Evolutionary conservation across 257 asterid genomes (phyloP), one percentile per base, ranked within the genome.

Genomic region (Solanum virginianum): DNA sequence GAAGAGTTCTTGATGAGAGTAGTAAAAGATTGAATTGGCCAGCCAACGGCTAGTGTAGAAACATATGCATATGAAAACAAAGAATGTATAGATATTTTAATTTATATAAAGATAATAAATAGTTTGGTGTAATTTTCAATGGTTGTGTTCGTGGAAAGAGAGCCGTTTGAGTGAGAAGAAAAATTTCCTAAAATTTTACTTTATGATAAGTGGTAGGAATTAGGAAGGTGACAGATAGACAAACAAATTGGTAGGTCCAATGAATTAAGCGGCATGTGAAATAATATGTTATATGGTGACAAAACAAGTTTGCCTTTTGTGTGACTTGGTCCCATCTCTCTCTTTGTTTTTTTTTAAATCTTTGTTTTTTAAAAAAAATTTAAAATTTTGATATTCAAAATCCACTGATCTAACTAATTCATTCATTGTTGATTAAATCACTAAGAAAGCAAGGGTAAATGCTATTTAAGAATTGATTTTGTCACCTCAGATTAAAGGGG

Each of bases 41-140:
- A 51, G 83, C 85, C 54, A 80, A 87, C 87, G 85, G 82, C 69
- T 65, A 82, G 80, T 55, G 84, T 54, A 84, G 56, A 6, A 36
- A 36, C 41, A 4, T 74, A 22, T 53, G 80, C 24, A 81, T 1
- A 59, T 29, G 60, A 8, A 45, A 53, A 57, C 63, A 53, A 70
- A 84, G 69, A 49, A 77, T 77, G 51, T 24, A 77, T 77, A 77
- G 82, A 77, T 63, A 49, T 75, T 24, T 55, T 49, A 8, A 36
- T 75, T 75, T 4, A n/a, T 14, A n/a, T 22, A 13, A 22, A 24
- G 10, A 14, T 17, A 59, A 10, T 26, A 53, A 26, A 51, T 26
- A 66, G n/a, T 66, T 22, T 77, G 47, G 63, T 77, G 82, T 77
- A 77, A 56, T 77, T 49, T 75, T 77, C 47, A 77, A 9, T 51